Conservation (phyloP, 2,329 filamentous ascomycete species). For the Microsporum audouinii region DNA sequence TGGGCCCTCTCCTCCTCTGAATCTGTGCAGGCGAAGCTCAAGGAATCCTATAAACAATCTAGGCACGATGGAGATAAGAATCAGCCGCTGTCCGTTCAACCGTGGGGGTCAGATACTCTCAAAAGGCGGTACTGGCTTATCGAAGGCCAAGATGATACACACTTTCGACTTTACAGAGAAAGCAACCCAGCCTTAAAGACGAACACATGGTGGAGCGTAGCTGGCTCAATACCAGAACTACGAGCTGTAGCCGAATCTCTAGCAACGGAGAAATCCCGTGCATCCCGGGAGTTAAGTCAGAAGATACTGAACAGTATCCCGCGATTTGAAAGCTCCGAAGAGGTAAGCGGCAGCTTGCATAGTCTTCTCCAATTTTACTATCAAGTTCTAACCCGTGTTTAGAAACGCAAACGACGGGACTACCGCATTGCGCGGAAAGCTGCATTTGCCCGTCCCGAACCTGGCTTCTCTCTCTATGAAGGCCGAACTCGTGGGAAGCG, state of each 20-base stretch:
- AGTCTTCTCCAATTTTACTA: not conserved
- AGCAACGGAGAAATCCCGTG: constrained; percentile 65
- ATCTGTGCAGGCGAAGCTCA: constrained; percentile 65
- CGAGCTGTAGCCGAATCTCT: constrained; percentile 64
- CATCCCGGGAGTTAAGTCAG: constrained; percentile 64
- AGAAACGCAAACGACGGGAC: constrained; percentile 89
- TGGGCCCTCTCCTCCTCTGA: constrained; percentile 90
- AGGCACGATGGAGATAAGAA: constrained; percentile 69
- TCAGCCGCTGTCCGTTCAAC: constrained; percentile 77
- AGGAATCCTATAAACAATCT: constrained; percentile 76
- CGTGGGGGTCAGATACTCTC: constrained; percentile 81
- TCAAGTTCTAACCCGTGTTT: constrained; percentile 2
- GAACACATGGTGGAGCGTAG: constrained; percentile 86
- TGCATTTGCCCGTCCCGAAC: constrained; percentile 75
- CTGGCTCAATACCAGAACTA: constrained; percentile 80
- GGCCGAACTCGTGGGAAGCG: constrained; percentile 92
- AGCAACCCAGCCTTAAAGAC: constrained; percentile 64
- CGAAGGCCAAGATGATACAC: constrained; percentile 86
- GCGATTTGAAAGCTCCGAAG: constrained; percentile 84
- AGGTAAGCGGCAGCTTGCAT: constrained; percentile 44
- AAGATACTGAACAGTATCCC: constrained; percentile 71
- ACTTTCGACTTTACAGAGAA: constrained; percentile 88
- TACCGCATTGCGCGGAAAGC: constrained; percentile 79
- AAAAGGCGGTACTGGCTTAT: constrained; percentile 89
- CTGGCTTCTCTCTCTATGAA: constrained; percentile 87